Base-by-base conservation (phyloP, 371 early-diverging fungal species). In the Apophysomyces variabilis region DNA sequence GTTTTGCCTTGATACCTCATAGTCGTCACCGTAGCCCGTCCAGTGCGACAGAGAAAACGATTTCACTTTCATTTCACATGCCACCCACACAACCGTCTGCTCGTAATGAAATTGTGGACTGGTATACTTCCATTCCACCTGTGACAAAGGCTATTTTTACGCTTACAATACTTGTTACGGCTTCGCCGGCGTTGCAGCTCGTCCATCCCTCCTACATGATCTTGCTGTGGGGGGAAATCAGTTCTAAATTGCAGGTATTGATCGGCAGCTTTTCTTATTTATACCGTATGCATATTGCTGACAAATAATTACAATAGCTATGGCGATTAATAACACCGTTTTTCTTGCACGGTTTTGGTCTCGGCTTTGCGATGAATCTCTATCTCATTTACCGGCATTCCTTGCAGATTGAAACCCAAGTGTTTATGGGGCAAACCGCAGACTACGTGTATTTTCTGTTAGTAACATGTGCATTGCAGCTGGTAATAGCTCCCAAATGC, bases 311-410 rank as follows among this genome's bases (percentile, higher is more conserved):
- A 54, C 74, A 26, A 26, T 26, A 95, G 88, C 38, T 94, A 39
- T 93, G 95, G 90, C 83, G 95, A 13, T 72, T 95, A 18, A 76
- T 90, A 3, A 92, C 94, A 1, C 70, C 84, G 26, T 94, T 93
- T 72, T 81, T 93, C 64, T 54, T 80, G 38, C 73, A 85, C n/a
- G 66, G 67, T 7, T 61, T 93, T 39, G 72, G 77, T 46, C 73
- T 93, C 58, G 76, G 76, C 38, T 87, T 87, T 70, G 75, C 90
- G 7, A 87, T 93, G 69, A 86, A 84, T 64, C 65, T 93, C 13
- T 90, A 90, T 70, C 90, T 94, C 65, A 64, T 93, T 18, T 93
- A 87, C 75, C 80, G 79, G 46, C 85, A 92, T 75, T 92, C 94
- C 36, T 60, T 69, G 4, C 87, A 91, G n/a, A 78, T 96, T n/a